Evolutionary conservation across 2,329 filamentous ascomycete genomes (phyloP), one percentile per base, ranked within the genome.

Genomic region (Hysterium pulicare): DNA sequence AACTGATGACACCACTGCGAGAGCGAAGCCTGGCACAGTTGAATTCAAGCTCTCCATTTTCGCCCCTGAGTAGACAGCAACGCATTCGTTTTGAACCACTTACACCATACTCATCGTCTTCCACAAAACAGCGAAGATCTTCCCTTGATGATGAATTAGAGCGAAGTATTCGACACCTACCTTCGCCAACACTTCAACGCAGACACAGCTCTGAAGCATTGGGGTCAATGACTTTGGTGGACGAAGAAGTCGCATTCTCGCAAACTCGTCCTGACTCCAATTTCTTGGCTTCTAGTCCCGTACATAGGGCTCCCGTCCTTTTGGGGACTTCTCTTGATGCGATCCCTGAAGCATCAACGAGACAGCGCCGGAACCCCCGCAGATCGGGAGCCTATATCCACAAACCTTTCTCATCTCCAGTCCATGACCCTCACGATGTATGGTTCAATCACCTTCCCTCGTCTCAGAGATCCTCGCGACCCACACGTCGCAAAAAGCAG

Each of bases 351-450:
- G 24, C 38, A 7, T 28, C 20, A 19, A 19, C 45, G 17, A 44
- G 41, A 16, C 37, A 44, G 42, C 54, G 53, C 13, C 46, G 46
- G 4, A 48, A 39, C 22, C 53, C 16, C 28, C 21, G 19, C 13
- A 41, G 3, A 45, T 5, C 43, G 38, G 15, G 55, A 53, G 41
- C 49, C 34, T 3, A 41, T 16, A 37, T 46, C 15, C 61, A 62
- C 34, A 62, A 56, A 31, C 54, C 62, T 2, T 67, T 64, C 38
- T 46, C 57, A 4, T 50, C 53, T 20, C 62, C 59, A 20, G 34
- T 53, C 19, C 44, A 39, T 31, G 23, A 35, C 9, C 32, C 32
- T 4, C 35, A 49, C n/a, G 50, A 55, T 11, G 45, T 38, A 7
- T 59, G 56, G 51, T 56, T 60, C 20, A 48, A 56, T 9, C 47